Evolutionary conservation across 768 basidiomycete species (phyloP), one percentile per base, ranked within the genome.

Genomic region (Hygrophoropsis aurantiaca): DNA sequence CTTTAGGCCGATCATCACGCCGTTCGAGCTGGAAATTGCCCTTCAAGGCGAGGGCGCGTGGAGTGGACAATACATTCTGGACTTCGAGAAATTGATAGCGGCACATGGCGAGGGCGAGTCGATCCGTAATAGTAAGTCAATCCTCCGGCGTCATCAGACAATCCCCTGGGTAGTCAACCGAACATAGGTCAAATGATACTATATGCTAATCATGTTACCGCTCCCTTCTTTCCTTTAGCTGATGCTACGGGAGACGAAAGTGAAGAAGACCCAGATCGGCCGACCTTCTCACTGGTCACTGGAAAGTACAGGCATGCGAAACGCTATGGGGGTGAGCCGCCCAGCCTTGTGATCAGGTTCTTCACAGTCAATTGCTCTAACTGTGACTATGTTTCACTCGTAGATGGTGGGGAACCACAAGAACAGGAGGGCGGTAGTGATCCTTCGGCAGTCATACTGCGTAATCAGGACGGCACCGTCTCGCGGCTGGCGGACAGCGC

Each of bases 1-100:
- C 62, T 73, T 87, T 24, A 73, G 83, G 19, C 94, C 95, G 0
- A 97, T 99, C 38, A 75, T 99, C 23, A 97, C 95, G 1, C 97
- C 97, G 0, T 95, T 82, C 63, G 97, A 99, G 61, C 74, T 97
- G 15, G 81, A 86, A 53, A 66, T 94, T 3, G 91, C 94, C 0
- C 73, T 98, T 10, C 79, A 81, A 47, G 73, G 75, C 1, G 80
- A 85, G 42, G 80, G 77, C 49, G 79, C 64, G 37, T 95, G 85
- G 91, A 85, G 79, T 3, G 88, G 83, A 5, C 71, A 71, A 53
- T 94, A 95, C 62, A 76, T 91, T 5, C 72, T 97, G 10, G 85
- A 94, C 58, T 88, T 95, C 51, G 79, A 74, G 6, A 73, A 73
- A 45, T 63, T 90, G 2, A 61, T 91, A 1, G 61, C 68, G 4